Percentiles rank a stretch among this genome's conserved stretches.
Evolutionary conservation across 2,329 filamentous ascomycete genomes (phyloP).

Genomic region (Fusarium pseudograminearum): DNA sequence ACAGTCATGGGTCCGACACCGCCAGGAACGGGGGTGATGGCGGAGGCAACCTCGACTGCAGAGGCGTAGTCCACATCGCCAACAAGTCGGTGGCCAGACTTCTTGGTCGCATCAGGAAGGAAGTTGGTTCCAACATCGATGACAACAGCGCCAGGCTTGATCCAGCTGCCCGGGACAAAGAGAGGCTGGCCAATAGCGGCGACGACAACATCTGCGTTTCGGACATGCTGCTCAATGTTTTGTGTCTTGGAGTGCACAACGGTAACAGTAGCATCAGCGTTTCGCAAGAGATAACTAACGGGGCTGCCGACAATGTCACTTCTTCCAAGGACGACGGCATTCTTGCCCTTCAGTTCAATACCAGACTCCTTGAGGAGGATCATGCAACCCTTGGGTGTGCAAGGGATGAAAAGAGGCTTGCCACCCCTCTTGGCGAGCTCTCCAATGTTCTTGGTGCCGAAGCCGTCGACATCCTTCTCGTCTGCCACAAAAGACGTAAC

Average conservation of each 20-base stretch:
- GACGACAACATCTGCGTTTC: slow-evolving; percentile 88
- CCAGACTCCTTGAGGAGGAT: slow-evolving; percentile 86
- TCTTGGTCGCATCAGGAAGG: slow-evolving; percentile 87
- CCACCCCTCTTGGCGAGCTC: slow-evolving; percentile 97
- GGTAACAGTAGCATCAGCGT: slow-evolving; percentile 96
- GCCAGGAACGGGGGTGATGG: slow-evolving; percentile 95
- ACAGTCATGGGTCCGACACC: slow-evolving; percentile 99
- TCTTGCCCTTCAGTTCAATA: slow-evolving; percentile 86
- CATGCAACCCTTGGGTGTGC: slow-evolving; percentile 98
- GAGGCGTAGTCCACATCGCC: slow-evolving; percentile 95
- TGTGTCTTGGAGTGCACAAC: slow-evolving; percentile 92
- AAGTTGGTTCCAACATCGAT: slow-evolving; percentile 99
- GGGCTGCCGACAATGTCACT: slow-evolving; percentile 98
- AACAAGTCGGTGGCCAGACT: slow-evolving; percentile 91
- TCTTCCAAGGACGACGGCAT: slow-evolving; percentile 91
- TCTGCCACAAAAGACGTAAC: slow-evolving; percentile 91
- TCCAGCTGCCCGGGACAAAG: slow-evolving; percentile 94
- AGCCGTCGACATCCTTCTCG: slow-evolving; percentile 98
- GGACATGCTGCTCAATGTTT: slow-evolving; percentile 78
- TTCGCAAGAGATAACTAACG: slow-evolving; percentile 94
- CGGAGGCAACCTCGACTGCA: slow-evolving; percentile 85
- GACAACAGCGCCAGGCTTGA: slow-evolving; percentile 94
- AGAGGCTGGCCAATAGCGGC: slow-evolving; percentile 89
- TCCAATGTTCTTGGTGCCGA: slow-evolving; percentile 93
- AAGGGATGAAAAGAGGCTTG: slow-evolving; percentile 88